Evolutionary conservation across 257 asterid genomes (phyloP), one percentile per base, ranked within the genome.

Genomic region (Perilla frutescens): DNA sequence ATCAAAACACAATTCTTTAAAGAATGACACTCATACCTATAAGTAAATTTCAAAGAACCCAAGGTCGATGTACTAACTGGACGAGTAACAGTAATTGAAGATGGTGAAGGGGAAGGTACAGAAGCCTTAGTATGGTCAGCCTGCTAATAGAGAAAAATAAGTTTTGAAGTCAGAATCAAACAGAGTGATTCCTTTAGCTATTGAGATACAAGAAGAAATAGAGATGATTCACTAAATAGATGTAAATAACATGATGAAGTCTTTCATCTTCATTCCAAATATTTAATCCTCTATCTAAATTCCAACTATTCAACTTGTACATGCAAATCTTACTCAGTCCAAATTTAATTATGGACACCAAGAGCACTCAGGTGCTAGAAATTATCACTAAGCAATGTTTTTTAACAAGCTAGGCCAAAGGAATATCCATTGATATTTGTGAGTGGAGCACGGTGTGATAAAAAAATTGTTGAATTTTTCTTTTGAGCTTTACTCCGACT

Each of bases 21-120:
- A 48, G 65, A 47, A 31, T 45, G 50, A n/a, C 56, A 40, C 29
- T 14, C 70, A 13, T 91, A 92, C 97, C 97, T 88, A 67, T 92
- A 92, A 8, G 90, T 84, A 79, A 84, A 83, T 62, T 90, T 92
- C 41, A 93, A 90, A 74, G 94, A 81, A 59, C 90, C 90, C 81
- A 82, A 67, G 68, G 87, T 79, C 40, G 89, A 20, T 56, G 85
- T 34, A 77, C 59, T 87, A 71, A 89, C 83, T 59, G 84, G 81
- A 49, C 83, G 84, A 73, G 82, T 51, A 70, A 79, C 83, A 70
- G 90, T 78, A 71, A 47, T 56, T 64, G 90, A 78, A 70, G 91
- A 50, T 48, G 79, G 61, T 6, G 88, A 72, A 40, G 89, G 69
- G 75, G 91, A 79, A 61, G 87, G 80, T 37, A 53, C 80, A 71